Conservation (phyloP, 257 asterid genomes). For the Lycium ferocissimum region DNA sequence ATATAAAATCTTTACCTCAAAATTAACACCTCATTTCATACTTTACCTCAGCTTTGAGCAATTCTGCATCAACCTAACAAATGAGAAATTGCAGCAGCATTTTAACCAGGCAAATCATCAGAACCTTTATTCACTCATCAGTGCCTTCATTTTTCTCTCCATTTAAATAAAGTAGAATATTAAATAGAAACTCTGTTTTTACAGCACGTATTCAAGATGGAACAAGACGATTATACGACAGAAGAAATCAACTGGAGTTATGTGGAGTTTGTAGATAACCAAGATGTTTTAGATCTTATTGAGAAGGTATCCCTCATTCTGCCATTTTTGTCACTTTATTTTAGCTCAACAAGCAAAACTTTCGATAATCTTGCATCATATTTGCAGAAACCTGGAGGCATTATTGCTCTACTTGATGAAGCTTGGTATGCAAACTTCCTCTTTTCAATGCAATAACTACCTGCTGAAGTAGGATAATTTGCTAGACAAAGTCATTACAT, state of each 20-base stretch:
- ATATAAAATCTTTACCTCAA: background rate
- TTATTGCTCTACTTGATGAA: constrained; percentile 96
- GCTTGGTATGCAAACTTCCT: constrained; percentile 73
- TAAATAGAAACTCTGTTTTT: constrained; percentile 33
- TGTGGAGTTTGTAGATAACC: constrained; percentile 94
- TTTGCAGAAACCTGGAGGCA: constrained; percentile 97
- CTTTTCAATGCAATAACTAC: constrained; percentile 21
- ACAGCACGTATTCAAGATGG: constrained; percentile 99
- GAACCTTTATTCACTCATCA: constrained; percentile 27
- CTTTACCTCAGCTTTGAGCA: constrained; percentile 73
- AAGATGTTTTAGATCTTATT: constrained; percentile 91
- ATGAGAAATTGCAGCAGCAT: constrained; percentile 98
- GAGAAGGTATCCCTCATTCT: constrained; percentile 68
- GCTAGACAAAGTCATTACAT: constrained; percentile 19
- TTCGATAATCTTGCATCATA: constrained; percentile 23
- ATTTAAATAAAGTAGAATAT: background rate
- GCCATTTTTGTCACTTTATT: background rate
- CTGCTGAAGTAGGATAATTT: constrained; percentile 9
- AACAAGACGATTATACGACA: constrained; percentile 90
- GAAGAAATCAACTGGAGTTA: constrained; percentile 98
- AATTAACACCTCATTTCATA: constrained; percentile 35
- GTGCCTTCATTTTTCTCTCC: constrained; percentile 30
- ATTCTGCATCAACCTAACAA: constrained; percentile 89
- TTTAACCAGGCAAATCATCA: constrained; percentile 77
- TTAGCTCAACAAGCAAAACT: constrained; percentile 23